A percentile compares a stretch with the other conserved stretches of the same genome.
Evolutionary conservation across 1,284 basidiomycete species (phyloP).

Genomic region (Sparassis latifolia): DNA sequence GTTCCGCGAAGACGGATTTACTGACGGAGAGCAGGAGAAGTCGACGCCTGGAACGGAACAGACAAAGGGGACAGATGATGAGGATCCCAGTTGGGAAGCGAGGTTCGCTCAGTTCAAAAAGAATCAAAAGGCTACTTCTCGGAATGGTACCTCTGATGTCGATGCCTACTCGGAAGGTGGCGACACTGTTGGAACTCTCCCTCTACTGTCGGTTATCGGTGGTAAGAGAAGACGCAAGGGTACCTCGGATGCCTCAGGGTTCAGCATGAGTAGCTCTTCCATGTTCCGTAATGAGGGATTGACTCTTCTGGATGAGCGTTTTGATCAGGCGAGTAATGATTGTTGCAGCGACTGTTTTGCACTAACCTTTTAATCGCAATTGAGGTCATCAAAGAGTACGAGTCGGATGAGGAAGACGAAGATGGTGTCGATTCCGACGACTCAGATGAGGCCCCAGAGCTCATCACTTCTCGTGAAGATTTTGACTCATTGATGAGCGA

Average conservation of each 20-base stretch:
- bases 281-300: slow-evolving; percentile 92
- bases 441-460: slow-evolving; percentile 62
- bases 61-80: slow-evolving; percentile 22
- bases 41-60: slow-evolving; percentile 4
- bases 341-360: background rate
- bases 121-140: slow-evolving; percentile 30
- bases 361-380: background rate
- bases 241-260: slow-evolving; percentile 81
- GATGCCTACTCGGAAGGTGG: slow-evolving; percentile 64
- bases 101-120: slow-evolving; percentile 76
- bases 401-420: slow-evolving; percentile 53
- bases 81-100: slow-evolving; percentile 58
- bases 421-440: slow-evolving; percentile 45
- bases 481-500: slow-evolving; percentile 92
- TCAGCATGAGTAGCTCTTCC: slow-evolving; percentile 95
- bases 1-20: slow-evolving; percentile 60
- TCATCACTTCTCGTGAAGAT: slow-evolving; percentile 79
- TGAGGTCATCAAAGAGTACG: slow-evolving; percentile 74
- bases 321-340: slow-evolving; percentile 69
- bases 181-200: slow-evolving; percentile 74
- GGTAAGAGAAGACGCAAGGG: slow-evolving; percentile 73
- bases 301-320: slow-evolving; percentile 86
- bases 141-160: slow-evolving; percentile 39
- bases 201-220: slow-evolving; percentile 68
- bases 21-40: slow-evolving; percentile 23